Base-by-base conservation (phyloP, 2,329 filamentous ascomycete genomes). In the Phialophora expanda region DNA sequence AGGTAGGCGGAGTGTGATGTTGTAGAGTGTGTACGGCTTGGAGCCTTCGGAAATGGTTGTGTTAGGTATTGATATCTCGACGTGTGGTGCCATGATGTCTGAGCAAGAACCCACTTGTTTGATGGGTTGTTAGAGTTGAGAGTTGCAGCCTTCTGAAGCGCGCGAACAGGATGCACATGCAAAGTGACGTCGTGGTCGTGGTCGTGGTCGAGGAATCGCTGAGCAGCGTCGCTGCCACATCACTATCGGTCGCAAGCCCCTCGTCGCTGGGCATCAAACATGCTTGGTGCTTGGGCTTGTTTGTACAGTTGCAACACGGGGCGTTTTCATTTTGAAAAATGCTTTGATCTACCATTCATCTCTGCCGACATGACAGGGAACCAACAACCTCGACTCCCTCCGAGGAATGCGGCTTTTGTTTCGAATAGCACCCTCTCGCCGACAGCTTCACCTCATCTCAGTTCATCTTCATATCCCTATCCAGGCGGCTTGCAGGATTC, bases 11-110 rank as follows among this genome's bases (percentile, higher is more conserved):
- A 89, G 81, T 60, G 82, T 81, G 74, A 89, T 83, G 70, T 87
- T 84, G 78, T 89, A 89, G 71, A 84, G 74, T 0, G 86, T 89
- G 77, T 85, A 86, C 2, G 85, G 80, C 70, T 87, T 86, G 61
- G 79, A 74, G 24, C 78, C 77, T 8, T 76, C 75, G n/a, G 82
- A 79, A 38, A 78, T 74, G 51, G 77, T 78, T 7, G 83, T 83
- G 38, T 81, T 83, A n/a, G 85, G 80, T 61, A 83, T 81, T 55
- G 78, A 74, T 65, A 83, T 82, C 66, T 83, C 80, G 56, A 81
- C 72, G 22, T 72, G 72, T 1, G 80, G 76, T 6, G 79, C 76
- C 81, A 83, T 82, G 56, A 4, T 71, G 67, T 12, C 4, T 26
- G 24, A 24, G 22, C 20, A 28, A 26, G 48, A 28, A 17, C 14